Conservation (phyloP, 768 basidiomycete genomes). For the Kwoniella sp. region DNA sequence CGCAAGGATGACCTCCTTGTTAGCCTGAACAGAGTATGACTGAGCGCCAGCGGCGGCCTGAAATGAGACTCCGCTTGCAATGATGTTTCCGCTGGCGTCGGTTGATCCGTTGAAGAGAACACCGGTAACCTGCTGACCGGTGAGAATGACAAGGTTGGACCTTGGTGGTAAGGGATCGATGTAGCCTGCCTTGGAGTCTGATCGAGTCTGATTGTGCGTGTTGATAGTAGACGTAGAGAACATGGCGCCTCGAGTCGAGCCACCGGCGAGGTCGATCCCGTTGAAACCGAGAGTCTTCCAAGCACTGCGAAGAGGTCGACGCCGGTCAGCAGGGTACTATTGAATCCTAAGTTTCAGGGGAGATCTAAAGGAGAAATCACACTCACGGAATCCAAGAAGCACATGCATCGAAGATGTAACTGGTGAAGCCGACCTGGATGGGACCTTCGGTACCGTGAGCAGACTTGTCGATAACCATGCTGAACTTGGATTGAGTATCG, state of each 20-base stretch:
- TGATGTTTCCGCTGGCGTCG: slow-evolving; percentile 54
- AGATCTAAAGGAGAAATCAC: too few relatives aligned
- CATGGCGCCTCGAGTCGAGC: slow-evolving; percentile 49
- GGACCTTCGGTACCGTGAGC: slow-evolving; percentile 64
- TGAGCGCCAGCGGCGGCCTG: slow-evolving; percentile 55
- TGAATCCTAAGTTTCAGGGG: slow-evolving; percentile 56
- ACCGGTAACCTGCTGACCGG: slow-evolving; percentile 65
- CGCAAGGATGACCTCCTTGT: slow-evolving; percentile 64
- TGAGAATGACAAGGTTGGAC: slow-evolving; percentile 66
- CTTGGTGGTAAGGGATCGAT: slow-evolving; percentile 68
- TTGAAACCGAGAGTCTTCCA: slow-evolving; percentile 41
- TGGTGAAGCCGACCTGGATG: slow-evolving; percentile 59
- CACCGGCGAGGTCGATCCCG: slow-evolving; percentile 59
- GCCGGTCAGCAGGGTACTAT: not conserved
- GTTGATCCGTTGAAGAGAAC: slow-evolving; percentile 58
- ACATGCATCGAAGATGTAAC: slow-evolving; percentile 60
- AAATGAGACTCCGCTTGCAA: slow-evolving; percentile 62
- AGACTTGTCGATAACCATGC: slow-evolving; percentile 59
- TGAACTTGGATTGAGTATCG: slow-evolving; percentile 57
- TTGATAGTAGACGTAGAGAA: slow-evolving; percentile 67
- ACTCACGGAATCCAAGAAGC: slow-evolving; percentile 63
- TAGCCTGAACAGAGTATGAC: slow-evolving; percentile 61
- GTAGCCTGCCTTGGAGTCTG: slow-evolving; percentile 67
- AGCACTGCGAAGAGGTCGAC: slow-evolving; percentile 48
- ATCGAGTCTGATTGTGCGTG: slow-evolving; percentile 66